Base-by-base conservation (phyloP, 2,329 filamentous ascomycete genomes). In the Rutstroemia sp. region DNA sequence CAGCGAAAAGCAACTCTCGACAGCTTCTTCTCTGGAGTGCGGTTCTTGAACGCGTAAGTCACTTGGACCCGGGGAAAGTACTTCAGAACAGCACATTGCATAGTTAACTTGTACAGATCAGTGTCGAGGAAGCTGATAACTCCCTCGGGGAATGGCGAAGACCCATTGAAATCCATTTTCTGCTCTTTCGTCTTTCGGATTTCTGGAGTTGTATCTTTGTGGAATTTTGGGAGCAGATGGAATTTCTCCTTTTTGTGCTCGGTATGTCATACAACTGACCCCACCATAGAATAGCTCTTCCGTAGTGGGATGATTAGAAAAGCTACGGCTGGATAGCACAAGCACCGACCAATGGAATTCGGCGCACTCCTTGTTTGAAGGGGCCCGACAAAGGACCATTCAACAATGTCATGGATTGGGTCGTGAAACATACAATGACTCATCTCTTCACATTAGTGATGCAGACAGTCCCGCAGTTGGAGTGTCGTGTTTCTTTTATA, bases 21-120 rank as follows among this genome's bases (percentile, higher is more conserved):
- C 58, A 99, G 78, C 70, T 92, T 91, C 83, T 96, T 95, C 60
- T 96, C 84, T 7, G 90, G 89, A 1, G 94, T 99, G 51, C 94
- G 87, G 71, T 99, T 99, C 51, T 91, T 97, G 74, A 95, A 96
- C 58, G 88, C 84, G 69, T 97, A 99, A 2, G 89, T 91, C 57
- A 97, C 94, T 46, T 86, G 81, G 65, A 84, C 76, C 57, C 92
- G 79, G 37, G 87, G 87, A 72, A 95, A 97, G 76, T 92, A 95
- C 73, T 95, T 95, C 64, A 95, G 81, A 62, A 97, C 87, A 60
- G 91, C 91, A 70, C 89, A 96, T 86, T 99, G 94, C 94, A 99
- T 99, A 19, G 94, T 99, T 73, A 99, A 75, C 74, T 99, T 99
- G 61, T 70, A 99, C 59, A 99, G 69, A 64, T 86, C 83, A 16